Evolutionary conservation across 257 asterid species (phyloP).

Genomic region (Cruciata laevipes): DNA sequence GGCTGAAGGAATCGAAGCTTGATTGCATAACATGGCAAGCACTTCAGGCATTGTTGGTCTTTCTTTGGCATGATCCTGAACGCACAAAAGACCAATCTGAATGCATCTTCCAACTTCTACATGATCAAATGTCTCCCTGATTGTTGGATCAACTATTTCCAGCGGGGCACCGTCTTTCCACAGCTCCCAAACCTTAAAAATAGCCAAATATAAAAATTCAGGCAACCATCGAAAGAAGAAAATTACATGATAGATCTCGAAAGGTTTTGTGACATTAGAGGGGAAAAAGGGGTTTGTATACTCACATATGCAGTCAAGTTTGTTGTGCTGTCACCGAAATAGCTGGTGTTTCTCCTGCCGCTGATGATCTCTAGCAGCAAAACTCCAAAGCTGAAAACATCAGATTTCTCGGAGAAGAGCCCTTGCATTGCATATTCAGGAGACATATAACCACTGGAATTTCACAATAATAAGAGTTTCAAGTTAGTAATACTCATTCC

Average conservation of each 20-base stretch:
- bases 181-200: constrained; percentile 25
- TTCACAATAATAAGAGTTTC: not conserved
- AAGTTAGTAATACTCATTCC: not conserved
- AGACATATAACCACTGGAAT: constrained; percentile 38
- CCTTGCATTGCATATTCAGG: constrained; percentile 43
- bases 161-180: constrained; percentile 19
- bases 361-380: constrained; percentile 25
- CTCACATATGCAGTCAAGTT: constrained; percentile 30
- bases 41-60: constrained; percentile 24
- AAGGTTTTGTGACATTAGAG: no score
- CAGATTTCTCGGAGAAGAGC: constrained; percentile 27
- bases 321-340: constrained; percentile 4
- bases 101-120: constrained; percentile 23
- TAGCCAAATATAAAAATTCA: not conserved
- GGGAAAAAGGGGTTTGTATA: not conserved
- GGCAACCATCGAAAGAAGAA: not conserved
- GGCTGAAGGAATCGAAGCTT: constrained; percentile 9
- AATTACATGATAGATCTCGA: no score
- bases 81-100: constrained; percentile 31
- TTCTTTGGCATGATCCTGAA: constrained; percentile 22
- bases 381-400: constrained; percentile 32
- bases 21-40: constrained; percentile 23
- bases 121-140: constrained; percentile 6
- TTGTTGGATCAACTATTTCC: constrained; percentile 13
- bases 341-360: constrained; percentile 26